Conservation (phyloP, 148 eudicot species). For the Nyssa sinensis region DNA sequence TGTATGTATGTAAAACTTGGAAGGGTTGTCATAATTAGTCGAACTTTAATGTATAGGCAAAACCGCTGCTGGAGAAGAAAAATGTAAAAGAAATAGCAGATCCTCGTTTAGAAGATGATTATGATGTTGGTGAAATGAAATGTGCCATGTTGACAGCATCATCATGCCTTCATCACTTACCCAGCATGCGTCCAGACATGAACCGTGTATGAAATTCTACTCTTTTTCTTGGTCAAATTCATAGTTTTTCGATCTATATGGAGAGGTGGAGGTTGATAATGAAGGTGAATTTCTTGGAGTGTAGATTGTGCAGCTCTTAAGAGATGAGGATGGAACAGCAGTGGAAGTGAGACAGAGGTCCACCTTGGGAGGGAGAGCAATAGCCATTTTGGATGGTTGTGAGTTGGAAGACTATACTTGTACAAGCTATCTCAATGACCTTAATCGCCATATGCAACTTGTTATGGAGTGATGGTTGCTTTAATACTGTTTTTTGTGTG, state of each 20-base stretch:
- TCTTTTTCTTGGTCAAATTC: neutral
- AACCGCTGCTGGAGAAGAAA: slow-evolving; percentile 63
- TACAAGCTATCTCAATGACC: slow-evolving; percentile 68
- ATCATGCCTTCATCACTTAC: slow-evolving; percentile 73
- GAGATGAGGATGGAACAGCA: slow-evolving; percentile 44
- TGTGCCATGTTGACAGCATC: slow-evolving; percentile 67
- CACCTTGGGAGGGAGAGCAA: slow-evolving; percentile 42
- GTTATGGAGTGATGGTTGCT: slow-evolving; percentile 57
- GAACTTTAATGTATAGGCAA: slow-evolving; percentile 45
- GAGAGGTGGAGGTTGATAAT: no score
- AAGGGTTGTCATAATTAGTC: no score
- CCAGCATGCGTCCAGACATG: slow-evolving; percentile 80
- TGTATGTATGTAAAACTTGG: no score
- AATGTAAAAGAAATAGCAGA: slow-evolving; percentile 66
- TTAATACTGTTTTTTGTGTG: no score
- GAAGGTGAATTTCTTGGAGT: neutral
- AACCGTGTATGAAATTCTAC: slow-evolving; percentile 34
- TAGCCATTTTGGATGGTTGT: slow-evolving; percentile 62
- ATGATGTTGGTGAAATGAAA: slow-evolving; percentile 52
- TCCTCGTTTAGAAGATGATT: slow-evolving; percentile 54
- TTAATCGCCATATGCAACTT: slow-evolving; percentile 79
- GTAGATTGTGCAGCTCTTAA: slow-evolving; percentile 66
- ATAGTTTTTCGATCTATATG: neutral
- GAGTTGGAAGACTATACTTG: slow-evolving; percentile 75
- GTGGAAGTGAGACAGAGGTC: slow-evolving; percentile 54